Evolutionary conservation across 1,139 yeast genomes (phyloP).

Genomic region (Suzukiozyma palmioleophila): DNA sequence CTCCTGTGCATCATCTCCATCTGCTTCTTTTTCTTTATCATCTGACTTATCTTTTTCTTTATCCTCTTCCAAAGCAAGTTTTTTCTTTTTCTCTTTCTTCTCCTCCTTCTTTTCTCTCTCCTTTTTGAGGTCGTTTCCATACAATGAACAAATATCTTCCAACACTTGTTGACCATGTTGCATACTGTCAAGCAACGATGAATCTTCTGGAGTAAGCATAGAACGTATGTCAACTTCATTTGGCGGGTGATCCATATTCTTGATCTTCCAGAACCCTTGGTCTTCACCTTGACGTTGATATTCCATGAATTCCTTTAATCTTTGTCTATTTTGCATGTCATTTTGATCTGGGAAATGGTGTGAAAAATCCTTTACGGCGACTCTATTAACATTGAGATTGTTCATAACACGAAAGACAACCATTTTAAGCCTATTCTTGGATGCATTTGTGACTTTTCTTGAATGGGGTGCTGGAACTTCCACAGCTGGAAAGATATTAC

Average conservation of each 20-base stretch:
- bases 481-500: slow-evolving; percentile 89
- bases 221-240: slow-evolving; percentile 72
- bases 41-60: slow-evolving; percentile 29
- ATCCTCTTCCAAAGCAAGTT: slow-evolving; percentile 21
- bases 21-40: slow-evolving; percentile 14
- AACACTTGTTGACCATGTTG: slow-evolving; percentile 84
- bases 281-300: slow-evolving; percentile 93
- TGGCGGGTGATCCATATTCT: slow-evolving; percentile 58
- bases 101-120: slow-evolving; percentile 18
- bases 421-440: slow-evolving; percentile 89
- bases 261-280: slow-evolving; percentile 93
- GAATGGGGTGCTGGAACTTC: slow-evolving; percentile 98
- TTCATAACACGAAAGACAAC: slow-evolving; percentile 86
- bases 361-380: slow-evolving; percentile 84
- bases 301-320: slow-evolving; percentile 97
- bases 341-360: slow-evolving; percentile 95
- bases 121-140: slow-evolving; percentile 25
- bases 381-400: slow-evolving; percentile 66
- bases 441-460: slow-evolving; percentile 89
- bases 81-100: slow-evolving; percentile 16
- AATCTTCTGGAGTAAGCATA: slow-evolving; percentile 93
- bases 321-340: slow-evolving; percentile 94
- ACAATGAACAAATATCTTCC: slow-evolving; percentile 65
- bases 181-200: slow-evolving; percentile 84
- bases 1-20: slow-evolving; percentile 20